phyloP scores from a whole-genome alignment of 257 asterid genomes.

The Avicennia marina region DNA sequence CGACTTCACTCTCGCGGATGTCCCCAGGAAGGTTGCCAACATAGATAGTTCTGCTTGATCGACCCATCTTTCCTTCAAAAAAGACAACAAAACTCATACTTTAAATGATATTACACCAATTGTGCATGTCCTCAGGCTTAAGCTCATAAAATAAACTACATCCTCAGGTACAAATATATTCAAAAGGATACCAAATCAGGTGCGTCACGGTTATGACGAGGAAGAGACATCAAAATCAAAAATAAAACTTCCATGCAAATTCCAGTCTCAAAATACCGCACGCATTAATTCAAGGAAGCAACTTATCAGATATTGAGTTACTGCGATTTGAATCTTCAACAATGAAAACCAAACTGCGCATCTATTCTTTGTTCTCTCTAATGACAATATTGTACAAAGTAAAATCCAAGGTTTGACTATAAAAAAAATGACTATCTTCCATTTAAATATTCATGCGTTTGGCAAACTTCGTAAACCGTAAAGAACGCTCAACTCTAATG shows the following conservation, averaged over 20 bases:
- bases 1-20: constrained; percentile 70
- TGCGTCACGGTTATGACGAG: too few relatives aligned
- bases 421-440: background rate
- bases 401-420: background rate
- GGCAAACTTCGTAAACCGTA: too few relatives aligned
- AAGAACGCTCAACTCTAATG: too few relatives aligned
- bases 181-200: too few relatives aligned
- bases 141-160: background rate
- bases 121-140: too few relatives aligned
- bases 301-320: background rate
- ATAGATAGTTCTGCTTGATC: constrained; percentile 61
- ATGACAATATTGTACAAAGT: background rate
- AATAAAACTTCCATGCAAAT: too few relatives aligned
- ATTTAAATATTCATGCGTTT: background rate
- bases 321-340: background rate
- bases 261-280: background rate
- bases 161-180: too few relatives aligned
- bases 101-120: background rate
- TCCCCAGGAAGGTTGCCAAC: constrained; percentile 89
- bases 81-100: constrained; percentile 6
- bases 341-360: background rate
- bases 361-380: background rate
- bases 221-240: too few relatives aligned
- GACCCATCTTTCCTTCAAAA: constrained; percentile 54
- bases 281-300: background rate